Base-by-base conservation (phyloP, 2,329 filamentous ascomycete species). In the Aspergillus pseudoterreus region DNA sequence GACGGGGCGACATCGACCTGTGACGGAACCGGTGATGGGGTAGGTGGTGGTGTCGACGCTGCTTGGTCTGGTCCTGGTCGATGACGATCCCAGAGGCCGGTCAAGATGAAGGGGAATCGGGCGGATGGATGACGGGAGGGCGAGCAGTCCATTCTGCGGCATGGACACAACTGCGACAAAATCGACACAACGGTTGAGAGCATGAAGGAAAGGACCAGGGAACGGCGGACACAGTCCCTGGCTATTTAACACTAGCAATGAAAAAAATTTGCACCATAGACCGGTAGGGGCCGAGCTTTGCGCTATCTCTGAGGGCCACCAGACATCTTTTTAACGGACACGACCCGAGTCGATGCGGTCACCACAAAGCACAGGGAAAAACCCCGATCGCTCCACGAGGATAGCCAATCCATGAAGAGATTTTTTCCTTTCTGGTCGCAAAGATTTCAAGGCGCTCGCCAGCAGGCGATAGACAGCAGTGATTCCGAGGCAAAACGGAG, bases 81-180 rank as follows among this genome's bases (percentile, higher is more conserved):
- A 15, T 38, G 39, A 15, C 39, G 35, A 1, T 50, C 52, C 56
- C 56, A 58, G 33, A 53, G 38, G n/a, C 52, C 51, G 17, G 54
- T 50, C 14, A 55, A 46, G 42, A 56, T 52, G 44, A 50, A 58
- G 12, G 56, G 56, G 43, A 58, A 58, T 4, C 56, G 56, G 14
- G 54, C 49, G 15, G 50, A 49, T n/a, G 53, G 33, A 38, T 48
- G 45, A 33, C 54, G 50, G 17, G 51, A 48, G 22, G 51, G 30
- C 19, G 54, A 43, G 47, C 51, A 54, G 36, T 58, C 56, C 56
- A 58, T 58, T 27, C 47, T 58, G 45, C 52, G 49, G 35, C 43
- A 47, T 15, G 54, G 51, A 22, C 43, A 55, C 35, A 57, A 17
- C 35, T 56, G 45, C 12, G 49, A 45, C n/a, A 53, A 47, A 30